These are phyloP conservation scores for Podospora pseudoanserina DNA, from an alignment of 495 filamentous ascomycete species.

Conservation along the genomic window DNA sequence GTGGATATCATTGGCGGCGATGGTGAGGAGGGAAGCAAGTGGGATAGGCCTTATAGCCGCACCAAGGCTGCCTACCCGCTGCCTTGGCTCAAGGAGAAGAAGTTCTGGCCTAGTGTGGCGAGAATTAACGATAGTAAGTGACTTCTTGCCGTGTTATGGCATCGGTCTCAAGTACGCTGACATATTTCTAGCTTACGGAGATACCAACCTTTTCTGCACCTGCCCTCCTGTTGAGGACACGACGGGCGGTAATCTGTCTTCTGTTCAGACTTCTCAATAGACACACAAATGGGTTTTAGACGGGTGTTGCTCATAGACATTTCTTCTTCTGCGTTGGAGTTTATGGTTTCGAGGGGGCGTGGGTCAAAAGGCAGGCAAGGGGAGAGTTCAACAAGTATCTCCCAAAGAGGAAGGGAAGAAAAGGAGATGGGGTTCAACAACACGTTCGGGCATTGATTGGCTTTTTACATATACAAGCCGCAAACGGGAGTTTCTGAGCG, in stretches of 20 bases:
- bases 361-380: background rate
- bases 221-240: slow-evolving; percentile 79
- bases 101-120: slow-evolving; percentile 94
- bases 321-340: background rate
- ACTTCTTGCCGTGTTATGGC: too few relatives aligned
- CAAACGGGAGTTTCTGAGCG: background rate
- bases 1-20: slow-evolving; percentile 68
- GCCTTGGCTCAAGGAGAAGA: slow-evolving; percentile 85
- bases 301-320: background rate
- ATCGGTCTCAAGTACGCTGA: slow-evolving; percentile 27
- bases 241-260: slow-evolving; percentile 32
- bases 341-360: background rate
- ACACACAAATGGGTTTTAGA: background rate
- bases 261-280: slow-evolving; percentile 19
- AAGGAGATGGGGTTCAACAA: background rate
- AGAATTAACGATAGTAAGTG: slow-evolving; percentile 82
- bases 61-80: slow-evolving; percentile 89
- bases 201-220: slow-evolving; percentile 92
- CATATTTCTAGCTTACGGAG: slow-evolving; percentile 67
- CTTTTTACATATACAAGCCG: background rate
- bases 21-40: slow-evolving; percentile 50
- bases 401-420: background rate
- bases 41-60: slow-evolving; percentile 74
- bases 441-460: background rate
- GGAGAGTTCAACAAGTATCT: background rate